Conservation (phyloP, 1,139 yeast genomes). For the Trichomonascaceae sp. region DNA sequence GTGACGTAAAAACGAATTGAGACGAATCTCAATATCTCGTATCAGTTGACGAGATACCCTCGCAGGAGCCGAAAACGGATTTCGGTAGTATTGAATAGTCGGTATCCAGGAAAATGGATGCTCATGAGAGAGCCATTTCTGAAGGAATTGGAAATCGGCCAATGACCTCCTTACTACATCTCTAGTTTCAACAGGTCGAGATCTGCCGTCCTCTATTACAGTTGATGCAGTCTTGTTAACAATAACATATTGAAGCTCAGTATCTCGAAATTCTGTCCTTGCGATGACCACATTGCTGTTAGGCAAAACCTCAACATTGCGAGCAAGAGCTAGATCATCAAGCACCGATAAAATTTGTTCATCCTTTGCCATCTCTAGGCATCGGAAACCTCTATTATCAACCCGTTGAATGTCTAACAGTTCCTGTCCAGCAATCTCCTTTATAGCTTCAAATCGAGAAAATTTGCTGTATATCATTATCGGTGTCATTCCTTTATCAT, state of each 20-base stretch:
- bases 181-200: neutral
- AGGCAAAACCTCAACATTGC: constrained; percentile 15
- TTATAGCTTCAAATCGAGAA: constrained; percentile 56
- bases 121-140: constrained; percentile 34
- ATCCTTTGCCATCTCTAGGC: constrained; percentile 48
- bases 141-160: constrained; percentile 37
- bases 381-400: constrained; percentile 34
- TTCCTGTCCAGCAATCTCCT: constrained; percentile 27
- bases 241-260: constrained; percentile 14
- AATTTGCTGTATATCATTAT: constrained; percentile 66
- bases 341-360: constrained; percentile 41
- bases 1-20: constrained; percentile 44
- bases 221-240: constrained; percentile 6
- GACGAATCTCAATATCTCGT: constrained; percentile 43
- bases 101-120: constrained; percentile 36
- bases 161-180: constrained; percentile 19
- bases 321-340: constrained; percentile 32
- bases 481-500: constrained; percentile 59
- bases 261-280: constrained; percentile 10
- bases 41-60: constrained; percentile 35
- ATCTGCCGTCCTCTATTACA: neutral
- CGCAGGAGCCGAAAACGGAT: constrained; percentile 33
- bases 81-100: constrained; percentile 24
- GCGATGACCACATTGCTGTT: constrained; percentile 17
- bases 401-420: constrained; percentile 27